phyloP scores from a whole-genome alignment of 2,329 filamentous ascomycete species.

The Cytospora leucostoma region DNA sequence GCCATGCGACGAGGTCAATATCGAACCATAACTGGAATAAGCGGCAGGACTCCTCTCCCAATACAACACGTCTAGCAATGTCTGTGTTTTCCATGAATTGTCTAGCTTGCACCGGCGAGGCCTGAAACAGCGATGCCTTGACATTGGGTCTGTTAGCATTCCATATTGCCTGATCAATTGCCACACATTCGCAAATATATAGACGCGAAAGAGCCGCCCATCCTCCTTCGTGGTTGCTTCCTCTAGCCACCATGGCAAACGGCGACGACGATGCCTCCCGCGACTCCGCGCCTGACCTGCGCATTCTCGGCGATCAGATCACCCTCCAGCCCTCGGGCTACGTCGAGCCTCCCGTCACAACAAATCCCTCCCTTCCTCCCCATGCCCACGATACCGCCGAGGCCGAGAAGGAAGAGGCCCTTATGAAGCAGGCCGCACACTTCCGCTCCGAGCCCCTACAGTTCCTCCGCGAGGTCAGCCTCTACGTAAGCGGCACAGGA shows the following conservation, averaged over 20 bases:
- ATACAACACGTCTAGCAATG: not conserved
- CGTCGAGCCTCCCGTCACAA: slow-evolving; percentile 47
- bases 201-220: slow-evolving; percentile 14
- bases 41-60: not conserved
- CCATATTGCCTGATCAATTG: not conserved
- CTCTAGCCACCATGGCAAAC: slow-evolving; percentile 38
- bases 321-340: slow-evolving; percentile 74
- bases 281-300: slow-evolving; percentile 70
- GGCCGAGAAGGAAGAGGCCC: slow-evolving; percentile 62
- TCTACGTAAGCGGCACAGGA: slow-evolving; percentile 89
- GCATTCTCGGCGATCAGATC: slow-evolving; percentile 73
- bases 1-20: not conserved
- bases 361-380: slow-evolving; percentile 24
- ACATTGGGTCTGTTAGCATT: slow-evolving; percentile 4
- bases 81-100: not conserved
- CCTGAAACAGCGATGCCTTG: not conserved
- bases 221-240: slow-evolving; percentile 3
- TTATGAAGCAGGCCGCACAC: slow-evolving; percentile 82
- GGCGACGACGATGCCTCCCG: slow-evolving; percentile 42
- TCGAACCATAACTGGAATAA: not conserved
- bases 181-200: not conserved
- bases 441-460: slow-evolving; percentile 73
- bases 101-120: not conserved
- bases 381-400: slow-evolving; percentile 1
- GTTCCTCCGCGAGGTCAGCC: slow-evolving; percentile 90